Evolutionary conservation across 73 alveolate genomes (phyloP).

Genomic region (Paramecium octaurelia): DNA sequence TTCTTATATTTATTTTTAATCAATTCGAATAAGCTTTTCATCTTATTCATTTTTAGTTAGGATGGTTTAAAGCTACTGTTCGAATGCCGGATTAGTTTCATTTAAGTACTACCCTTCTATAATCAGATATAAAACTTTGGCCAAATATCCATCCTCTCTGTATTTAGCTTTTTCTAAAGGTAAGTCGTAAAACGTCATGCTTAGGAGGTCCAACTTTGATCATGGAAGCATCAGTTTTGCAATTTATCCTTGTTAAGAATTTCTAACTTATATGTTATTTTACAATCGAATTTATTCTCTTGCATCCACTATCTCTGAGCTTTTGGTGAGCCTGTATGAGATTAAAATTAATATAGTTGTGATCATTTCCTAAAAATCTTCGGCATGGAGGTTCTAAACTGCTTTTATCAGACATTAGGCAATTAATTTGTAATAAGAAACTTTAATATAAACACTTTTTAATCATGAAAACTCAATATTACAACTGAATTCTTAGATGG

Average conservation of each 20-base stretch:
- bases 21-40: neutral
- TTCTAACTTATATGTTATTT: neutral
- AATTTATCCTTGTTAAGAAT: neutral
- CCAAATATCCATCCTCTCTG: constrained; percentile 17
- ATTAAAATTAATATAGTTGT: neutral
- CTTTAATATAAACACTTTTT: neutral
- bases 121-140: neutral
- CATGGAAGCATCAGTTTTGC: constrained; percentile 25
- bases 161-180: neutral
- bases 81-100: neutral
- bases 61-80: neutral
- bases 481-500: neutral
- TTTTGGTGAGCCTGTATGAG: neutral
- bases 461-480: neutral
- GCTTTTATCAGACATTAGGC: neutral
- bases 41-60: neutral
- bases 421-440: neutral
- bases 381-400: neutral
- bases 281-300: neutral
- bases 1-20: neutral
- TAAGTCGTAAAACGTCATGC: neutral
- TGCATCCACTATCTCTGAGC: neutral
- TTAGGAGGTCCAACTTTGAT: neutral
- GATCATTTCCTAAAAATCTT: constrained; percentile 29
- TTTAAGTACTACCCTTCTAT: constrained; percentile 18